Evolutionary conservation across 2,329 filamentous ascomycete species (phyloP), one percentile per base, ranked within the genome.

Genomic region (Trichoderma atroviride): DNA sequence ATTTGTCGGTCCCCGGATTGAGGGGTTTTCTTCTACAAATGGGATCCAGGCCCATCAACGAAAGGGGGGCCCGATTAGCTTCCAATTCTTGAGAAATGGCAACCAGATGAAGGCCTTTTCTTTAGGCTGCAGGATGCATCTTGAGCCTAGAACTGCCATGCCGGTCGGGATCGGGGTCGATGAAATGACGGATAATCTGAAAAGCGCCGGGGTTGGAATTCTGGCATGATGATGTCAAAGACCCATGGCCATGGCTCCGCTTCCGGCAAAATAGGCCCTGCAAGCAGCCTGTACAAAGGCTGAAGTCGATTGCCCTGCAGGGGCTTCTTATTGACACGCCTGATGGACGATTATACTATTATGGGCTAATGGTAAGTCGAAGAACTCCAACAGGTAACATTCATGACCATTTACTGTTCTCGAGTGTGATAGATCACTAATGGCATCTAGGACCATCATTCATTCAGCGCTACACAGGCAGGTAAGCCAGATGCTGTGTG

Each of bases 171-270:
- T 57, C 62, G 62, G 22, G 27, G 62, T 16, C 35, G 37, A 65
- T 57, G 37, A 57, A 57, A 57, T 47, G 53, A 47, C 62, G 40
- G 63, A 58, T 67, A 58, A 52, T 67, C 53, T 31, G 33, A 57
- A 29, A 27, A 27, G 52, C 27, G 52, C 24, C 19, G 22, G 52
- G 52, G 55, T 16, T 4, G 1, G 24, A 14, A 50, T 43, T 47
- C 56, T 60, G 56, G 56, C 29, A 33, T 31, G 43, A 68, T 68
- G 65, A 68, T 68, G 65, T 61, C 65, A 68, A 64, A 43, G 62
- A 57, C 33, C 62, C 62, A 56, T 55, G 62, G 33, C 24, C 24
- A 31, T 31, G 62, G 47, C 65, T 61, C 65, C 65, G 57, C 63
- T 59, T 40, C 55, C 53, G 55, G 63, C 63, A 59, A 52, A 59